Conservation (phyloP, 768 basidiomycete genomes). For the Agrocybe praecox region DNA sequence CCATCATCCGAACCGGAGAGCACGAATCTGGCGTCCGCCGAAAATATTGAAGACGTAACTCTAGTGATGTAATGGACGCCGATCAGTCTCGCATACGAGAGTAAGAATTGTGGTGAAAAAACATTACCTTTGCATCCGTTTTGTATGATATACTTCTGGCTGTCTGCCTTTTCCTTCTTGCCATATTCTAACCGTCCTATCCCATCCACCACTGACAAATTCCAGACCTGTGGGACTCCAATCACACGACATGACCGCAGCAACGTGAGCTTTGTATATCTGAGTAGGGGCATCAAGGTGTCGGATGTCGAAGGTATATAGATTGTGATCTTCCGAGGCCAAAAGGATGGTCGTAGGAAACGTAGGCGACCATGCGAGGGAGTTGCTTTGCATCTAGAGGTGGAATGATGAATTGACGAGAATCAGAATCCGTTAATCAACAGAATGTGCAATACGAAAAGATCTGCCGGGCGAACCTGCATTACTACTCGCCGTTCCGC, state of each 20-base stretch:
- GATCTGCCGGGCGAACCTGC: slow-evolving; percentile 52
- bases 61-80: slow-evolving; percentile 39
- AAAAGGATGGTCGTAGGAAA: slow-evolving; percentile 90
- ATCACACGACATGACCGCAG: slow-evolving; percentile 94
- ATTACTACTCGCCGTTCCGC: slow-evolving; percentile 91
- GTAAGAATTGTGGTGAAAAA: too few species aligned
- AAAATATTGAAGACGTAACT: slow-evolving; percentile 87
- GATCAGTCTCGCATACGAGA: too few species aligned
- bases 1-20: slow-evolving; percentile 93
- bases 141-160: slow-evolving; percentile 95
- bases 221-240: slow-evolving; percentile 97
- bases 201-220: slow-evolving; percentile 97
- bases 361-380: slow-evolving; percentile 94
- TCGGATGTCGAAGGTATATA: slow-evolving; percentile 97
- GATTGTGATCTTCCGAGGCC: slow-evolving; percentile 98
- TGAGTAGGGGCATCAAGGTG: slow-evolving; percentile 81
- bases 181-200: slow-evolving; percentile 94
- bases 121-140: slow-evolving; percentile 93
- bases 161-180: slow-evolving; percentile 78
- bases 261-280: slow-evolving; percentile 97
- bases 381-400: slow-evolving; percentile 80
- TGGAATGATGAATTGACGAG: background rate
- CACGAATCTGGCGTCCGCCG: slow-evolving; percentile 89
- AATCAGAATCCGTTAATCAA: background rate
- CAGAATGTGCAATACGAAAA: slow-evolving; percentile 17